phyloP scores from a whole-genome alignment of 306 rosid species.

The Macrotyloma uniflorum region DNA sequence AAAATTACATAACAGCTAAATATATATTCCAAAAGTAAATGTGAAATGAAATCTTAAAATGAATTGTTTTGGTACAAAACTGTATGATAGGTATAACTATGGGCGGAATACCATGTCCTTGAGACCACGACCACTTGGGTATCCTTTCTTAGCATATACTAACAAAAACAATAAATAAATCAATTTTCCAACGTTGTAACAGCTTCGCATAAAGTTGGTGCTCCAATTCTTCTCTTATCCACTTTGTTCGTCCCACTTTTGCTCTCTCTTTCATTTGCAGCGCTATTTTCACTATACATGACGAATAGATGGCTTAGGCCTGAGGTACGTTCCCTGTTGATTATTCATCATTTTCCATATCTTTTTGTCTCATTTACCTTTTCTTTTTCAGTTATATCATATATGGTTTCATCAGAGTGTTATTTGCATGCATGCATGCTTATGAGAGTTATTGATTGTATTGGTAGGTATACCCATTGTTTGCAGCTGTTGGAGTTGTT shows the following conservation, averaged over 20 bases:
- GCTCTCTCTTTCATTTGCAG: neutral
- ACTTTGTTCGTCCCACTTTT: neutral
- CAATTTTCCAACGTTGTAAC: neutral
- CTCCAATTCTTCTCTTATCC: neutral
- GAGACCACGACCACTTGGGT: neutral
- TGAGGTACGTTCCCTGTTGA: constrained; percentile 48
- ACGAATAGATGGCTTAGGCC: constrained; percentile 81
- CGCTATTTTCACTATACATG: too few relatives aligned
- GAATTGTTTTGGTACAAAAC: too few relatives aligned
- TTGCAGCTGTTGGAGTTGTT: constrained; percentile 80
- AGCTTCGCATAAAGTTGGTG: neutral
- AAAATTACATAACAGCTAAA: neutral
- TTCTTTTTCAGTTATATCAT: too few relatives aligned
- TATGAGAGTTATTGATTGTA: neutral
- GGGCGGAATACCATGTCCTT: neutral
- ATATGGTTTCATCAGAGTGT: too few relatives aligned
- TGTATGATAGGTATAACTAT: neutral
- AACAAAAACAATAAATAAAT: neutral
- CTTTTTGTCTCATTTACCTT: neutral
- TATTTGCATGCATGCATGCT: neutral
- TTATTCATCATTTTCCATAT: neutral
- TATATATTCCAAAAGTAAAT: too few relatives aligned
- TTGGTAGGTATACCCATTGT: constrained; percentile 71
- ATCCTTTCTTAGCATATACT: neutral
- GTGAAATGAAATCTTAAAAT: too few relatives aligned